Percentiles rank a stretch among this genome's conserved stretches.
Evolutionary conservation across 306 rosid genomes (phyloP).

Genomic region (Fagus sylvatica): DNA sequence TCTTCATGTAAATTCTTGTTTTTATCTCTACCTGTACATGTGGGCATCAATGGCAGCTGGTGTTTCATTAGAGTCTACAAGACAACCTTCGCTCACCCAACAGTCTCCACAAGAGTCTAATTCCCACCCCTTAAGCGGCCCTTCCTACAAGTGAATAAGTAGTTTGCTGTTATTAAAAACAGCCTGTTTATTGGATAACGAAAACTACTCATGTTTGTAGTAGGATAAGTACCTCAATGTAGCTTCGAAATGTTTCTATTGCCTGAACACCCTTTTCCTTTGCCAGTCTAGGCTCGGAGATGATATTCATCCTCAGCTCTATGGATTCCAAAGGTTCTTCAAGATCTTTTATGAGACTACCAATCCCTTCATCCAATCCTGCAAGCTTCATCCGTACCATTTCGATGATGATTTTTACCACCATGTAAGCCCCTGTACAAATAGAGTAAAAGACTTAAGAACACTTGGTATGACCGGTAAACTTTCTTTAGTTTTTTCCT

Average conservation of each 20-base stretch:
- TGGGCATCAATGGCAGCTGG: slow-evolving; percentile 76
- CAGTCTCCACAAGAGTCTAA: slow-evolving; percentile 87
- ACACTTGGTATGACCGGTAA: no score
- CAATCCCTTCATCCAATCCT: slow-evolving; percentile 78
- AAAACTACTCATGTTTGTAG: no score
- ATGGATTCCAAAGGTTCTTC: slow-evolving; percentile 73
- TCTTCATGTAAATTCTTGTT: not conserved
- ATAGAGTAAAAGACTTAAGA: no score
- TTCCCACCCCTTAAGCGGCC: slow-evolving; percentile 83
- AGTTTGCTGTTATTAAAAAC: not conserved
- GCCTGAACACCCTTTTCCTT: slow-evolving; percentile 67
- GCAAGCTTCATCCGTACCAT: slow-evolving; percentile 89
- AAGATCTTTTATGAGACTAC: slow-evolving; percentile 67
- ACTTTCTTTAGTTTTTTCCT: no score
- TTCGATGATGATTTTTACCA: slow-evolving; percentile 80
- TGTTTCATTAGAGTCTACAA: slow-evolving; percentile 62
- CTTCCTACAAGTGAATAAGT: slow-evolving; percentile 46
- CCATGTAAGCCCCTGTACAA: slow-evolving; percentile 74
- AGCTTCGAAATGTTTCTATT: slow-evolving; percentile 63
- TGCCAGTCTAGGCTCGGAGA: slow-evolving; percentile 68
- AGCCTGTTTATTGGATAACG: not conserved
- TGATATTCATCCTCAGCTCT: slow-evolving; percentile 66
- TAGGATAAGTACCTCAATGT: slow-evolving; percentile 53
- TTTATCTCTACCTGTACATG: slow-evolving; percentile 71
- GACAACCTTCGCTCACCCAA: slow-evolving; percentile 95